Evolutionary conservation across 1,284 basidiomycete genomes (phyloP).

Genomic region (Ceratobasidium sp.): DNA sequence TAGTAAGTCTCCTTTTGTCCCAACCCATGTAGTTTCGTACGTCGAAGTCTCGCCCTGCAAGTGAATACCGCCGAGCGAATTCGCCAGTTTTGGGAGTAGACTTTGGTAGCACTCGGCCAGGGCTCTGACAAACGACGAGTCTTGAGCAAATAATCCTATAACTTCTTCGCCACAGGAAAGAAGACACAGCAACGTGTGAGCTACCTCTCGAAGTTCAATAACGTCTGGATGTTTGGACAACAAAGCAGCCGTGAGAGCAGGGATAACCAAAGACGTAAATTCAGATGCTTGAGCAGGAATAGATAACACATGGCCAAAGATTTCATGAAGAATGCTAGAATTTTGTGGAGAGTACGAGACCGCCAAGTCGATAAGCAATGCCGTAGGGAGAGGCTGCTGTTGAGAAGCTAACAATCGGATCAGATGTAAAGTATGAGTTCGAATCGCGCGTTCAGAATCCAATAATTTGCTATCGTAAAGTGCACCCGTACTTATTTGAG

Average conservation of each 20-base stretch:
- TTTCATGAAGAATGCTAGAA: background rate
- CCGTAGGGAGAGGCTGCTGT: background rate
- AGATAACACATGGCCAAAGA: constrained; percentile 20
- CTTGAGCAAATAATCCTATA: background rate
- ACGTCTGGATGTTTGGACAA: constrained; percentile 29
- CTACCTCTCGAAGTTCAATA: constrained; percentile 36
- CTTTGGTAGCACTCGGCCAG: constrained; percentile 42
- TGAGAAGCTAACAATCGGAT: constrained; percentile 16
- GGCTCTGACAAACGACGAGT: constrained; percentile 20
- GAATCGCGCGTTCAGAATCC: constrained; percentile 23
- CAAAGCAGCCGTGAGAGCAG: constrained; percentile 22
- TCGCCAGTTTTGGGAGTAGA: constrained; percentile 31
- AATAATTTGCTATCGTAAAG: background rate
- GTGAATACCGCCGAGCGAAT: constrained; percentile 29
- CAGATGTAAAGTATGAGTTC: constrained; percentile 23
- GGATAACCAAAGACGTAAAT: constrained; percentile 15
- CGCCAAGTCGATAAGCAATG: constrained; percentile 27
- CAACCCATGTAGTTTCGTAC: constrained; percentile 40
- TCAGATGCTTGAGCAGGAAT: constrained; percentile 13
- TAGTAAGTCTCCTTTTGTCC: constrained; percentile 40
- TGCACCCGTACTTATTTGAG: background rate
- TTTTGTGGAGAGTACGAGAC: constrained; percentile 22
- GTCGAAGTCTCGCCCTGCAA: constrained; percentile 1
- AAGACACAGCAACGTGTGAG: constrained; percentile 27
- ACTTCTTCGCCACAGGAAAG: constrained; percentile 9